A percentile compares a stretch with the other conserved stretches of the same genome.
These are phyloP conservation scores for Penicillium sp. DNA, from an alignment of 2,329 filamentous ascomycete genomes.

Conservation along the genomic window DNA sequence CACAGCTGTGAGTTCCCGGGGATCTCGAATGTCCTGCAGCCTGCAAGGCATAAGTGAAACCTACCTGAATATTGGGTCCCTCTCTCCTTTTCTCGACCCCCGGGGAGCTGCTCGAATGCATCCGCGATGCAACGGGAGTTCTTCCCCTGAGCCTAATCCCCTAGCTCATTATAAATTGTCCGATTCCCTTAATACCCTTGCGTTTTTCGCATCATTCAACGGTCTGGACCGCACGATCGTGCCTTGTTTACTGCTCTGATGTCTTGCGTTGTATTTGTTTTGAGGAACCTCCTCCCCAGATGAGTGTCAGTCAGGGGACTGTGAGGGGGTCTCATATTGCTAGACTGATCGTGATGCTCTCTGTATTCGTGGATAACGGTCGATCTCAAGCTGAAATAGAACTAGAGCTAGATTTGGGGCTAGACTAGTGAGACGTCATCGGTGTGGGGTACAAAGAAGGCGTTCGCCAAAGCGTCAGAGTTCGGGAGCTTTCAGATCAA, in stretches of 20 bases:
- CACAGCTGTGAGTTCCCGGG: constrained; percentile 3
- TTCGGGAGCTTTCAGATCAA: neutral
- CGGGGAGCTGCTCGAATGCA: constrained; percentile 8
- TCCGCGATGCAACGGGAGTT: constrained; percentile 16
- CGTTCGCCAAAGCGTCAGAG: neutral
- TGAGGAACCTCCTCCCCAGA: neutral
- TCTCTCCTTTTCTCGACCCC: constrained; percentile 7
- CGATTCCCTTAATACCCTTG: constrained; percentile 8
- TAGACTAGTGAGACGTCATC: neutral
- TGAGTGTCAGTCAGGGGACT: neutral
- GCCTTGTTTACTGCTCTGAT: neutral
- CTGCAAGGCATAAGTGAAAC: constrained; percentile 29
- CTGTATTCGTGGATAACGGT: neutral
- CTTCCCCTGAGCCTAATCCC: constrained; percentile 10
- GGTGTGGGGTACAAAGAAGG: neutral
- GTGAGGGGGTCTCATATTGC: neutral
- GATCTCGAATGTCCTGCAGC: constrained; percentile 12
- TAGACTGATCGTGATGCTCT: neutral
- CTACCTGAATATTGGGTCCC: constrained; percentile 20
- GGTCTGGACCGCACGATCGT: constrained; percentile 4
- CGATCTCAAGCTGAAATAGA: too few species aligned
- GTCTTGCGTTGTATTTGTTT: constrained; percentile 3
- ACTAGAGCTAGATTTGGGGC: neutral
- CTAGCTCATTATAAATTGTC: constrained; percentile 7
- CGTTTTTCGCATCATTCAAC: neutral